phyloP scores from a whole-genome alignment of 139 green algal genomes.

The Limnomonas spitsbergensis region DNA sequence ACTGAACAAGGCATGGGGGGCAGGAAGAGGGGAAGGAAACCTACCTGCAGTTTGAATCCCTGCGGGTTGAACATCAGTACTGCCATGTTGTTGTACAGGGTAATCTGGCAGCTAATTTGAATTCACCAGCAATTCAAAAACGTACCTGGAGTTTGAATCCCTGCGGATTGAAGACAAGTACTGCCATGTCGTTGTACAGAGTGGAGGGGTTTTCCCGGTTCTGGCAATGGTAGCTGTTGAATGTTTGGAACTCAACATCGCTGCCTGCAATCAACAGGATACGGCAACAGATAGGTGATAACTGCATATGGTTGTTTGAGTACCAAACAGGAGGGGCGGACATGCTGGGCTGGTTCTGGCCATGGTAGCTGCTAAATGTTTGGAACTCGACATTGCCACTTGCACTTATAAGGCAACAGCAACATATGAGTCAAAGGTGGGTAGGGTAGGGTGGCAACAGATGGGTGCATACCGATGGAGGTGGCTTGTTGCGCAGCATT shows the following conservation, averaged over 20 bases:
- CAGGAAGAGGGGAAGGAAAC: too few relatives aligned
- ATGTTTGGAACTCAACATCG: conserved; percentile 22
- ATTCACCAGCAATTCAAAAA: too few relatives aligned
- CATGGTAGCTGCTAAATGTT: conserved; percentile 34
- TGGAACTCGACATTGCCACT: conserved; percentile 8
- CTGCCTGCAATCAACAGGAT: not conserved
- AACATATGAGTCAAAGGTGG: too few relatives aligned
- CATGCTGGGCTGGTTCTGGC: conserved; percentile 1
- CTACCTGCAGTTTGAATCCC: conserved; percentile 11
- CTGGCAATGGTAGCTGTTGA: conserved; percentile 29
- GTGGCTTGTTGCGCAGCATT: too few relatives aligned
- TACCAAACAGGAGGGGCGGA: too few relatives aligned
- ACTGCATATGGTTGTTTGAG: too few relatives aligned
- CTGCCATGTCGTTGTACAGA: conserved; percentile 58
- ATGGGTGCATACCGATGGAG: too few relatives aligned
- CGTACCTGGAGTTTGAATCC: conserved; percentile 5
- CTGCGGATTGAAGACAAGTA: conserved; percentile 58
- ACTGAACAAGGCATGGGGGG: conserved; percentile 47
- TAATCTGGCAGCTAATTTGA: too few relatives aligned
- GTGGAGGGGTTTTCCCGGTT: conserved; percentile 15
- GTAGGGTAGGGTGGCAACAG: too few relatives aligned
- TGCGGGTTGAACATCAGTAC: conserved; percentile 59
- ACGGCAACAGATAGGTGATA: too few relatives aligned
- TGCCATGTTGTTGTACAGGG: conserved; percentile 62
- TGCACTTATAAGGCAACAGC: not conserved